Conservation (phyloP, 768 basidiomycete genomes). For the Podaxis rugospora region DNA sequence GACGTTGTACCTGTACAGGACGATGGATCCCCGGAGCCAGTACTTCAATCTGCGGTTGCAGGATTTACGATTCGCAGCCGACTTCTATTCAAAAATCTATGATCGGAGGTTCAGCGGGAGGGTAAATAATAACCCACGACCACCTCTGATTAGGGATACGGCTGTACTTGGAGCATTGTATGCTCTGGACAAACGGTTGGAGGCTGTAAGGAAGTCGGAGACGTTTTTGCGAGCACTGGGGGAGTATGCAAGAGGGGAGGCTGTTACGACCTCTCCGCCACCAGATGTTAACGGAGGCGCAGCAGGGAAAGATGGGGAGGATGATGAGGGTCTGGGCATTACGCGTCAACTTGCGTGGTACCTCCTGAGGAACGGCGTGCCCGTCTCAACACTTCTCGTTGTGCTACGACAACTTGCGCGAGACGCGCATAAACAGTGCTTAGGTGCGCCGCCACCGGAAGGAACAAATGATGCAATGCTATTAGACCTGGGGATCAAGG, state of each 20-base stretch:
- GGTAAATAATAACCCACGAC: constrained; percentile 58
- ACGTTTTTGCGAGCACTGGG: constrained; percentile 40
- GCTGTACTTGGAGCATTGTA: constrained; percentile 64
- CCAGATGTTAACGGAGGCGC: not conserved
- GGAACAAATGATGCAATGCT: constrained; percentile 37
- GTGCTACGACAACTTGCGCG: constrained; percentile 58
- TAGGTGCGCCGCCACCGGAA: constrained; percentile 42
- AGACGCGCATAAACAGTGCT: constrained; percentile 57
- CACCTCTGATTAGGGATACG: constrained; percentile 68
- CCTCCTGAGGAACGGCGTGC: constrained; percentile 63
- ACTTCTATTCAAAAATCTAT: constrained; percentile 75
- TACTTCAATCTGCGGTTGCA: constrained; percentile 68
- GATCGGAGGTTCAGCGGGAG: constrained; percentile 72
- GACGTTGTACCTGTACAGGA: constrained; percentile 64
- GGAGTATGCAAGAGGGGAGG: constrained; percentile 54
- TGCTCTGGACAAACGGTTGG: constrained; percentile 56
- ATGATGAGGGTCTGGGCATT: constrained; percentile 15
- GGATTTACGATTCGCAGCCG: constrained; percentile 68
- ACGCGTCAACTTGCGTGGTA: constrained; percentile 62
- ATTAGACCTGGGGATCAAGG: constrained; percentile 59
- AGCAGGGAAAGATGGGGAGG: constrained; percentile 11
- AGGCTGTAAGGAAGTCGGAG: constrained; percentile 34
- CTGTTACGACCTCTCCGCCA: constrained; percentile 19
- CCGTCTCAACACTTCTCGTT: constrained; percentile 61
- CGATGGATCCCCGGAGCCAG: constrained; percentile 48